Evolutionary conservation across 352 stramenopile species (phyloP), one percentile per base, ranked within the genome.

Genomic region (Globisporangium iwayamae): DNA sequence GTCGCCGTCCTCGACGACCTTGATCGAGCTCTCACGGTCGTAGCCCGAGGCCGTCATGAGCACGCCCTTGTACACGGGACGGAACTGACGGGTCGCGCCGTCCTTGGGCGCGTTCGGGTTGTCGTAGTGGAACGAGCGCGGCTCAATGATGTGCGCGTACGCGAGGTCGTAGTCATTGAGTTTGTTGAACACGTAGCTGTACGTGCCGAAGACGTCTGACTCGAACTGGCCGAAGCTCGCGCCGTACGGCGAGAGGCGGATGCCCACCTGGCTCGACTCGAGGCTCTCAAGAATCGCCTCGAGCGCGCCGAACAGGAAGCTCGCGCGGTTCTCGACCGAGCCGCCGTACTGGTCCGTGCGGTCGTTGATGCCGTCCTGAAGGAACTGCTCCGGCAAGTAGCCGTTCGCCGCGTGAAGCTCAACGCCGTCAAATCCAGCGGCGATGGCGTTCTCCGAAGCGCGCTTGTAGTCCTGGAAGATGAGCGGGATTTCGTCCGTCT

Each of bases 351-450:
- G 55, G 73, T 97, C 91, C 9, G 79, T 91, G 53, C 89, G 85
- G 39, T 85, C 73, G 75, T 98, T 98, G 58, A 82, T 78, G 20
- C 65, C 78, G 56, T 82, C 75, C 62, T 94, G 79, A 11, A 98
- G 67, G 68, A 97, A 97, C 68, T 97, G 79, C 68, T 98, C 90
- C 46, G 98, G 71, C 45, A 98, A 66, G 56, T 98, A 98, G 8
- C 93, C 94, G 63, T 98, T 97, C 8, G 89, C 94, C 4, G 56
- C 69, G 73, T 98, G 93, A 38, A 98, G 63, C 66, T 97, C 88
- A 10, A 98, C 73, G 22, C 91, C 90, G 62, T 98, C 92, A 69
- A 97, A 97, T 18, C 91, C 92, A 3, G 89, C 90, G 16, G 83
- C 72, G 28, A 90, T 78, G 8, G 86, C 78, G 30, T 83, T 81